Conservation (phyloP, 2,329 filamentous ascomycete genomes). For the Alternaria metachromatica region DNA sequence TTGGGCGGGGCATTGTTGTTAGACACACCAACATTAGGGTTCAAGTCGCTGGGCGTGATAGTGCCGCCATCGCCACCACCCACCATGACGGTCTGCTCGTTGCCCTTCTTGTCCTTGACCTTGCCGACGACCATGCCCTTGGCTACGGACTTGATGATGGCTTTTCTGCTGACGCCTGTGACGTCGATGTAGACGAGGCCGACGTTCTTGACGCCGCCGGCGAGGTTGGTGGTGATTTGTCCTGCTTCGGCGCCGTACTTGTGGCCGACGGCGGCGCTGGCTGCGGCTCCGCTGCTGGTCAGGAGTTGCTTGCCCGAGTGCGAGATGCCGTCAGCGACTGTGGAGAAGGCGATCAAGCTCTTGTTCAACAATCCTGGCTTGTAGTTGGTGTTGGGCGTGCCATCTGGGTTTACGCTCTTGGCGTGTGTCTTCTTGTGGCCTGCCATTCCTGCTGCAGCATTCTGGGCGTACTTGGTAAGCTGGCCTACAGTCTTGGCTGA, state of each 20-base stretch:
- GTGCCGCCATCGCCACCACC: slow-evolving; percentile 67
- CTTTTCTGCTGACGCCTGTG: slow-evolving; percentile 85
- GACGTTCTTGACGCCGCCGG: slow-evolving; percentile 92
- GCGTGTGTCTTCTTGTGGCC: slow-evolving; percentile 65
- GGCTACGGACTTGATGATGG: slow-evolving; percentile 91
- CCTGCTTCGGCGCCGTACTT: slow-evolving; percentile 88
- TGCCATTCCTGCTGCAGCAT: slow-evolving; percentile 78
- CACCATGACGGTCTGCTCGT: slow-evolving; percentile 69
- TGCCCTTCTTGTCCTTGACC: slow-evolving; percentile 76
- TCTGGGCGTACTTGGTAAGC: slow-evolving; percentile 85
- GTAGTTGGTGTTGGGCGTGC: slow-evolving; percentile 68
- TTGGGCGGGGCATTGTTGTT: slow-evolving; percentile 41
- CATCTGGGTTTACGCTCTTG: slow-evolving; percentile 73
- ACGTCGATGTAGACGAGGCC: slow-evolving; percentile 97
- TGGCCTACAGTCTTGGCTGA: slow-evolving; percentile 87
- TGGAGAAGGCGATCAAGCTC: slow-evolving; percentile 94
- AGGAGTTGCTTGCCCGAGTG: slow-evolving; percentile 82
- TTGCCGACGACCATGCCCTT: slow-evolving; percentile 91
- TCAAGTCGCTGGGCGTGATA: slow-evolving; percentile 49
- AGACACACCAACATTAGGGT: slow-evolving; percentile 32
- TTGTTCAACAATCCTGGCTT: slow-evolving; percentile 96
- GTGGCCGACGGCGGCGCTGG: slow-evolving; percentile 86
- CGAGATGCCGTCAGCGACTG: slow-evolving; percentile 91
- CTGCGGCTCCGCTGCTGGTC: slow-evolving; percentile 75
- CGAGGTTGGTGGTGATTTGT: slow-evolving; percentile 74